A percentile compares a stretch with the other conserved stretches of the same genome.
Evolutionary conservation across 345 rosid genomes (phyloP).

Genomic region (Brassica carinata): DNA sequence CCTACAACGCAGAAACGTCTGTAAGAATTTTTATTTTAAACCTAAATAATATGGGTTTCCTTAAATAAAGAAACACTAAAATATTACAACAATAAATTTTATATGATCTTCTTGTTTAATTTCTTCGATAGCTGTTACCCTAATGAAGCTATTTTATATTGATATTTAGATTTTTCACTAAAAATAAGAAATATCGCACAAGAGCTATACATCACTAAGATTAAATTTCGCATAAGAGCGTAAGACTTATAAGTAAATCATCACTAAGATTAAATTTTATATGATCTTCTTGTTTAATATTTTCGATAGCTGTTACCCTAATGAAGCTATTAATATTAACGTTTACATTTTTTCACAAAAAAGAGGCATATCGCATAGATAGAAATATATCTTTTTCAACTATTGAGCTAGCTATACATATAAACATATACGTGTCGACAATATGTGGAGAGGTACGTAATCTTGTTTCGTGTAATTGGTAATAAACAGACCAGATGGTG

Average conservation of each 20-base stretch:
- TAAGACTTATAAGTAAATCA: no score
- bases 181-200: neutral
- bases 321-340: neutral
- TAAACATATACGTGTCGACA: constrained; percentile 18
- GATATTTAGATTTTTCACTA: neutral
- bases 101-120: constrained; percentile 16
- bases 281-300: no score
- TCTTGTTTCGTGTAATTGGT: constrained; percentile 25
- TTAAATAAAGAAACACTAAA: neutral
- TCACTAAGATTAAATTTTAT: no score
- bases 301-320: constrained; percentile 27
- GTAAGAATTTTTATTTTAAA: neutral
- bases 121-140: constrained; percentile 17
- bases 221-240: no score
- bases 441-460: constrained; percentile 14
- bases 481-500: constrained; percentile 41
- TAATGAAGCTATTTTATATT: constrained; percentile 4
- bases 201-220: no score
- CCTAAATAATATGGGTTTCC: constrained; percentile 11
- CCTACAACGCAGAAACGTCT: constrained; percentile 34
- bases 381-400: neutral
- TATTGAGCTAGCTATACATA: neutral
- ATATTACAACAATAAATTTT: neutral
- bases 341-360: neutral
- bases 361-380: neutral